Evolutionary conservation across 225 moss, liverwort and hornwort genomes (phyloP).

Genomic region (Climacium dendroides): DNA sequence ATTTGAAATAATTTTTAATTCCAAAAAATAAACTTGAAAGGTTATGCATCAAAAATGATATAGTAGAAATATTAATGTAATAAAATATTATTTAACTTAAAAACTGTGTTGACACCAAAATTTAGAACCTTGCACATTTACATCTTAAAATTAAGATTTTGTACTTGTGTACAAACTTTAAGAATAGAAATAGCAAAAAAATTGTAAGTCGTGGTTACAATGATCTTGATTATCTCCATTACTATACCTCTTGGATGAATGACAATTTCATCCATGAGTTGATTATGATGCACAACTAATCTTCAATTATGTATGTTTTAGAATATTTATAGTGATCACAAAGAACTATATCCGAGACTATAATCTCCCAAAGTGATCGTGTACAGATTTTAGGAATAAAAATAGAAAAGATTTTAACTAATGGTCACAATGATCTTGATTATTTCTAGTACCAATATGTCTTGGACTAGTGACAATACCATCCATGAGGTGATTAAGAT

Average conservation of each 20-base stretch:
- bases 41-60: background rate
- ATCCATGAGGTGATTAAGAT: too few relatives aligned
- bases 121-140: background rate
- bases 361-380: background rate
- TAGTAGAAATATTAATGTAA: background rate
- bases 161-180: background rate
- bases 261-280: background rate
- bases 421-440: background rate
- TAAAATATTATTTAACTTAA: background rate
- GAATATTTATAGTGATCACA: background rate
- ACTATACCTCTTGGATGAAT: accelerated
- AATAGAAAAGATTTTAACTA: background rate
- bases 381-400: background rate
- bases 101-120: too few relatives aligned
- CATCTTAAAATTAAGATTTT: background rate
- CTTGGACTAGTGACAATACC: background rate
- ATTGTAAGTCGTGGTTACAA: accelerated
- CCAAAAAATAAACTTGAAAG: background rate
- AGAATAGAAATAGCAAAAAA: background rate
- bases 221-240: background rate
- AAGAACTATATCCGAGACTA: accelerated
- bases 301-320: background rate
- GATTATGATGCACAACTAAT: background rate
- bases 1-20: background rate
- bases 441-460: accelerated